phyloP scores from a whole-genome alignment of 1,284 basidiomycete genomes.

The Earliella scabrosa region DNA sequence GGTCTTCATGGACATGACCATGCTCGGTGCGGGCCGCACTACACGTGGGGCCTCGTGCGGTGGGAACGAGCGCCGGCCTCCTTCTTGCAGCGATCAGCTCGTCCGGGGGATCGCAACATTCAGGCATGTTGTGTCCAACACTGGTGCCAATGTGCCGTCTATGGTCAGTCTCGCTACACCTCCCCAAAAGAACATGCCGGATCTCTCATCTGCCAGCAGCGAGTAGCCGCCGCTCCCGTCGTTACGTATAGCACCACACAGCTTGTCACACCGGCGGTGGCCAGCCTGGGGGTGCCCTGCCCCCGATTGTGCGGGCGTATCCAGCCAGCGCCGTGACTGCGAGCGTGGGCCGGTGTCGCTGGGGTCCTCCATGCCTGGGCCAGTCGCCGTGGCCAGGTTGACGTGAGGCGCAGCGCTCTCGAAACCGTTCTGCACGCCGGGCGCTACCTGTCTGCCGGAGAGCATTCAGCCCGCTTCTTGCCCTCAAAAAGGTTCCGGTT shows the following conservation, averaged over 20 bases:
- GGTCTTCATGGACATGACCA: conserved; percentile 9
- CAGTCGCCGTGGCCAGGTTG: conserved; percentile 3
- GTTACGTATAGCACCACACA: conserved; percentile 9
- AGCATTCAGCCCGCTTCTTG: conserved; percentile 12
- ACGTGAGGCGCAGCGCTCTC: conserved; percentile 12
- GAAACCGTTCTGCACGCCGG: no score
- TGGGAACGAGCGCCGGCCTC: no score
- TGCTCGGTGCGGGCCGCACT: background rate
- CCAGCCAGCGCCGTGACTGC: no score
- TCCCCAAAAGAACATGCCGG: background rate
- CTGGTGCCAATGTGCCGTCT: background rate
- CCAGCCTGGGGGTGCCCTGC: no score
- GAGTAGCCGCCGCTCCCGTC: background rate
- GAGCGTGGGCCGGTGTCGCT: background rate
- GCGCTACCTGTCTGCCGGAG: conserved; percentile 11
- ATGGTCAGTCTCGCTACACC: background rate
- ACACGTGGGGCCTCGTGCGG: background rate
- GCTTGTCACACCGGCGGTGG: conserved; percentile 4
- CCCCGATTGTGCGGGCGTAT: no score
- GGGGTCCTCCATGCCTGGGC: background rate
- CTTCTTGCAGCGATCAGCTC: no score
- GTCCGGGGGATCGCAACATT: no score
- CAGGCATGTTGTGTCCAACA: no score
- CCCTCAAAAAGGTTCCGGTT: conserved; percentile 11
- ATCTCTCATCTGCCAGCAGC: background rate